Evolutionary conservation across 768 basidiomycete genomes (phyloP).

Genomic region (Mrakia blollopis): DNA sequence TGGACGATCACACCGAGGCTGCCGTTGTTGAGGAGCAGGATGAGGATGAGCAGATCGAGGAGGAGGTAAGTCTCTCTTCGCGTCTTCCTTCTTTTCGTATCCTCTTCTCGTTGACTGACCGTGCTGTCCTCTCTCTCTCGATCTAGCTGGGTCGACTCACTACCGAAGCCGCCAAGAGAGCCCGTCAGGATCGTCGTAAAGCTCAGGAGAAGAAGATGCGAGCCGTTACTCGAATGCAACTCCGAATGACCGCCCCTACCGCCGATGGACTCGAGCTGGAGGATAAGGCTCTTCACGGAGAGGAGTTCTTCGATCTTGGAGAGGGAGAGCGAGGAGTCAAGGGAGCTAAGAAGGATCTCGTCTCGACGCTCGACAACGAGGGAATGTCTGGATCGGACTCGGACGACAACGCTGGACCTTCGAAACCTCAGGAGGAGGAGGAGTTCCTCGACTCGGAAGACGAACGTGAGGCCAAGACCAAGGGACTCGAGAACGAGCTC

Average conservation of each 20-base stretch:
- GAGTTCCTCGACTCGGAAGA: conserved; percentile 50
- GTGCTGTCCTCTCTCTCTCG: neutral
- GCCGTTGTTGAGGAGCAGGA: conserved; percentile 56
- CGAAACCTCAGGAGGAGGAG: conserved; percentile 46
- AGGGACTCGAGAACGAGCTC: conserved; percentile 71
- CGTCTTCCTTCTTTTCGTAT: neutral
- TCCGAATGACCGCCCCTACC: conserved; percentile 95
- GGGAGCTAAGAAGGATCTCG: conserved; percentile 47
- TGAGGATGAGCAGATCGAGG: conserved; percentile 81
- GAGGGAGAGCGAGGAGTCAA: conserved; percentile 54
- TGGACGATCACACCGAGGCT: conserved; percentile 69
- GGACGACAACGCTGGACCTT: conserved; percentile 46
- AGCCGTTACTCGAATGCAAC: conserved; percentile 88
- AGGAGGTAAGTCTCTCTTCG: conserved; percentile 59
- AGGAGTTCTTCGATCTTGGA: conserved; percentile 82
- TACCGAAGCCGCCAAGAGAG: conserved; percentile 64
- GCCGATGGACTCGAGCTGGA: conserved; percentile 86
- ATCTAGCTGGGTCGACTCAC: conserved; percentile 75
- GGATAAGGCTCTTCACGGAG: conserved; percentile 65
- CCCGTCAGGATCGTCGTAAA: conserved; percentile 48
- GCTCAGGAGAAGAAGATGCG: conserved; percentile 82
- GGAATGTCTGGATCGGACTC: conserved; percentile 38
- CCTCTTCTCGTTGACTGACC: conserved; percentile 22
- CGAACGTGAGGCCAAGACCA: conserved; percentile 60
- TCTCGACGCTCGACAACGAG: conserved; percentile 47